Percentiles rank a stretch among this genome's conserved stretches.
Evolutionary conservation across 306 rosid genomes (phyloP).

Genomic region (Geum urbanum): DNA sequence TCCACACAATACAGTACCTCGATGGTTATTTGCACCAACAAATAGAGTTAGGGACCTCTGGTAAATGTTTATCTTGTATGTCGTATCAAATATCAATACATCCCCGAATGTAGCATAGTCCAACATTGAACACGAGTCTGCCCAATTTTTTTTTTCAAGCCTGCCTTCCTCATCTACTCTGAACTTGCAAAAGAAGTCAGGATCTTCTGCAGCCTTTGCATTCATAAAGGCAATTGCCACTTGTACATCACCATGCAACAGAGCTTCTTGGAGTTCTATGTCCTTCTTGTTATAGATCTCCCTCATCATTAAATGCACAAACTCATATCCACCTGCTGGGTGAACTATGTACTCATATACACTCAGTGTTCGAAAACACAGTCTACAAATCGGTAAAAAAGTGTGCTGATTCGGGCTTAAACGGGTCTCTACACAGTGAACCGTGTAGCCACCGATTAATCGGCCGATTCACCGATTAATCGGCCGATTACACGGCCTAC

Average conservation of each 20-base stretch:
- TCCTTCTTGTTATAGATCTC: neutral
- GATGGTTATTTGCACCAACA: slow-evolving; percentile 9
- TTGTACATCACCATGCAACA: neutral
- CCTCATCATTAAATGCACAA: neutral
- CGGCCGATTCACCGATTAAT: too few species aligned
- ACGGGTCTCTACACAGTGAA: too few species aligned
- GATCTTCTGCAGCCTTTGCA: neutral
- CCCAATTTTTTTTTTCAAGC: neutral
- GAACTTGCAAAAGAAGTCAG: neutral
- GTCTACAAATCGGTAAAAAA: too few species aligned
- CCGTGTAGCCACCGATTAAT: too few species aligned
- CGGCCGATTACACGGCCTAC: too few species aligned
- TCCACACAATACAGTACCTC: neutral
- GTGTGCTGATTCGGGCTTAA: too few species aligned
- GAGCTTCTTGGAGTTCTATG: neutral
- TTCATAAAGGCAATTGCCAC: neutral
- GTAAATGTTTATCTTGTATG: neutral
- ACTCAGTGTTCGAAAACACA: neutral
- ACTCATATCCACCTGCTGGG: neutral
- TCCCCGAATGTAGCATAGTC: neutral
- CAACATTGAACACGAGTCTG: neutral
- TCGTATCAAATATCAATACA: neutral
- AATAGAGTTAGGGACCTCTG: neutral
- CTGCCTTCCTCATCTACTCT: neutral
- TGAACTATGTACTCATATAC: slow-evolving; percentile 1